Conservation (phyloP, 2,329 filamentous ascomycete species). For the Alternaria alternata region DNA sequence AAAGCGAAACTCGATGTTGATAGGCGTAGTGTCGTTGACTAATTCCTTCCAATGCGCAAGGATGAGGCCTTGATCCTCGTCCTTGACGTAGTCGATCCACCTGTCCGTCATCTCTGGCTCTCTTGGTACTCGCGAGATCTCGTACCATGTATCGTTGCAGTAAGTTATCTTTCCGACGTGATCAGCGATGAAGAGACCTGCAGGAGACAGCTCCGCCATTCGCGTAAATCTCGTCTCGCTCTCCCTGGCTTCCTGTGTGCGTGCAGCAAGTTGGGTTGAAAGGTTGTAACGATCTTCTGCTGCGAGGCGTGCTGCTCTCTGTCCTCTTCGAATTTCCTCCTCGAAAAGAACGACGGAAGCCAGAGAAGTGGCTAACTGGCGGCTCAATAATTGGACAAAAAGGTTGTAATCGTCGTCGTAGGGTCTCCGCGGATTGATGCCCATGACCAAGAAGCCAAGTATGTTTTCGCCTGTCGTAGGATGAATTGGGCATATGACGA, state of each 20-base stretch:
- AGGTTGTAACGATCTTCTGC: slow-evolving; percentile 80
- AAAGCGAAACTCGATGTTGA: slow-evolving; percentile 79
- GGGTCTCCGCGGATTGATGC: slow-evolving; percentile 77
- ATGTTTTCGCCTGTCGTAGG: slow-evolving; percentile 77
- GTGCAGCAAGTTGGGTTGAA: slow-evolving; percentile 74
- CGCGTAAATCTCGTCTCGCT: slow-evolving; percentile 81
- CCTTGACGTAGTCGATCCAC: slow-evolving; percentile 77
- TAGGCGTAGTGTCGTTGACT: slow-evolving; percentile 66
- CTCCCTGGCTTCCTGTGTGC: slow-evolving; percentile 64
- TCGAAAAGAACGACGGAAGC: slow-evolving; percentile 84
- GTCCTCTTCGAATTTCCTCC: slow-evolving; percentile 79
- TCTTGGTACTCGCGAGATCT: slow-evolving; percentile 72
- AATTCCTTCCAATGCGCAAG: slow-evolving; percentile 69
- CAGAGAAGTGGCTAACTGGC: slow-evolving; percentile 80
- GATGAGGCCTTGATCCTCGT: slow-evolving; percentile 69
- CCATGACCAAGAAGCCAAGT: slow-evolving; percentile 80
- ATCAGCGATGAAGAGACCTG: slow-evolving; percentile 86
- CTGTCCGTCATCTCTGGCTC: slow-evolving; percentile 65
- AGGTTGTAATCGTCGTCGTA: slow-evolving; percentile 83
- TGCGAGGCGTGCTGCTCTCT: slow-evolving; percentile 76
- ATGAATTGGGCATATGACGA: slow-evolving; percentile 81
- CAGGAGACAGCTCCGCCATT: slow-evolving; percentile 84
- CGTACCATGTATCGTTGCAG: slow-evolving; percentile 79
- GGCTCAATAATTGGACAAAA: slow-evolving; percentile 76
- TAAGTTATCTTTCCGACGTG: slow-evolving; percentile 75